Percentiles rank a stretch among this genome's conserved stretches.
Conservation (phyloP, 169 alveolate genomes). For the Eimeria praecox region DNA sequence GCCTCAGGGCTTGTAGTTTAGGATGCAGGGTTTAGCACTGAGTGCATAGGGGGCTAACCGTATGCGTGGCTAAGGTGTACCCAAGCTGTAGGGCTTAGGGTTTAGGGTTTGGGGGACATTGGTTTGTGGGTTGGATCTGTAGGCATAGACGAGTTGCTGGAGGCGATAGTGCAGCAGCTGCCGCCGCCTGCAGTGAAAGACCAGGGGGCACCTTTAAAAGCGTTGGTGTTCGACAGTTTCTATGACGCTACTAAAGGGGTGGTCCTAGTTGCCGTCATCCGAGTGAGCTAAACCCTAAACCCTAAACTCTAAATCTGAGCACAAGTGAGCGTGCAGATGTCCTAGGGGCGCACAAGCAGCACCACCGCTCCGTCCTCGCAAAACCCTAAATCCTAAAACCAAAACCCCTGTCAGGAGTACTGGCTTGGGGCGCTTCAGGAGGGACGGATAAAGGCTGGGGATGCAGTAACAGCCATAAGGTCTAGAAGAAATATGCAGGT, state of each 20-base stretch:
- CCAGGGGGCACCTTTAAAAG: conserved; percentile 89
- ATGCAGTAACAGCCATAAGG: conserved; percentile 54
- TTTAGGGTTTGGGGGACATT: not conserved
- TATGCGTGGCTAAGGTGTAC: not conserved
- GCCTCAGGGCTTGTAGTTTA: not conserved
- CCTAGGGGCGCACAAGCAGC: not conserved
- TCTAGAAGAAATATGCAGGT: conserved; percentile 19
- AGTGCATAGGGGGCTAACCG: not conserved
- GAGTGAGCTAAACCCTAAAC: conserved; percentile 35
- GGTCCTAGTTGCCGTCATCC: conserved; percentile 89
- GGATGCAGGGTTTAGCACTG: not conserved
- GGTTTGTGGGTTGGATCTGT: not conserved
- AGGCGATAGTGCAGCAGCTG: conserved; percentile 88
- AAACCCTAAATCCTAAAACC: not conserved
- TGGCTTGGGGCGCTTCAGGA: conserved; percentile 37
- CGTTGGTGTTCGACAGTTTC: conserved; percentile 95
- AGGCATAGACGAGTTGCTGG: conserved; percentile 91
- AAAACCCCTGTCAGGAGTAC: not conserved
- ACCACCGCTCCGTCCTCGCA: not conserved
- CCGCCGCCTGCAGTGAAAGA: conserved; percentile 91
- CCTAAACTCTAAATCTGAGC: not conserved
- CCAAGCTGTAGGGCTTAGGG: not conserved
- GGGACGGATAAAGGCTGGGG: conserved; percentile 57
- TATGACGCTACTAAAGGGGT: conserved; percentile 95
- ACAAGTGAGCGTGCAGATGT: not conserved